phyloP scores from a whole-genome alignment of 495 filamentous ascomycete species.

The Jackrogersella minutella region DNA sequence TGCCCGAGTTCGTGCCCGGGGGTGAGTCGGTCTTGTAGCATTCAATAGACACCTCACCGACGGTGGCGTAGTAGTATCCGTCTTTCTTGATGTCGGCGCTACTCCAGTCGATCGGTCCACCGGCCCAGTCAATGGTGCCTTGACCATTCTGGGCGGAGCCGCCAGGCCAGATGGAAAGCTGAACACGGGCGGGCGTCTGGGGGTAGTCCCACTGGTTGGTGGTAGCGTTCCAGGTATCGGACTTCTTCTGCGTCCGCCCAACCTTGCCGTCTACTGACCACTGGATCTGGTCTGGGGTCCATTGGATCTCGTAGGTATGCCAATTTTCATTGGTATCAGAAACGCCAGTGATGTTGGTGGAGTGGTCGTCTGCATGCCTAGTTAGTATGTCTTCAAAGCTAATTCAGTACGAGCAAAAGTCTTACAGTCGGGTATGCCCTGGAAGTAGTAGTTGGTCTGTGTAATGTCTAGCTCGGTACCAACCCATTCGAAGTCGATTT shows the following conservation, averaged over 20 bases:
- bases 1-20: constrained; percentile 66
- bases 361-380: constrained; percentile 68
- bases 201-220: constrained; percentile 86
- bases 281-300: constrained; percentile 82
- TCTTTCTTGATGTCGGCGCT: constrained; percentile 77
- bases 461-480: constrained; percentile 77
- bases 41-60: constrained; percentile 77
- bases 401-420: constrained; percentile 18
- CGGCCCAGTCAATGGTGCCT: constrained; percentile 92
- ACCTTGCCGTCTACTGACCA: constrained; percentile 86
- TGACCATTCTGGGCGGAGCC: constrained; percentile 78
- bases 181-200: constrained; percentile 90
- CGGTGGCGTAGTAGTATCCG: constrained; percentile 88
- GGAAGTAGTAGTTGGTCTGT: constrained; percentile 97
- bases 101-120: constrained; percentile 89
- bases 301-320: constrained; percentile 93
- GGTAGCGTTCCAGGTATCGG: constrained; percentile 84
- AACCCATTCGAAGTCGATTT: constrained; percentile 97
- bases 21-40: constrained; percentile 78
- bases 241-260: constrained; percentile 74
- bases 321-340: constrained; percentile 78
- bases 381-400: constrained; percentile 33
- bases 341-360: constrained; percentile 69
- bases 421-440: constrained; percentile 92
- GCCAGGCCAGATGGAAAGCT: constrained; percentile 96